These are phyloP conservation scores for Penicillium samsonianum DNA, from an alignment of 495 filamentous ascomycete genomes.

Conservation along the genomic window DNA sequence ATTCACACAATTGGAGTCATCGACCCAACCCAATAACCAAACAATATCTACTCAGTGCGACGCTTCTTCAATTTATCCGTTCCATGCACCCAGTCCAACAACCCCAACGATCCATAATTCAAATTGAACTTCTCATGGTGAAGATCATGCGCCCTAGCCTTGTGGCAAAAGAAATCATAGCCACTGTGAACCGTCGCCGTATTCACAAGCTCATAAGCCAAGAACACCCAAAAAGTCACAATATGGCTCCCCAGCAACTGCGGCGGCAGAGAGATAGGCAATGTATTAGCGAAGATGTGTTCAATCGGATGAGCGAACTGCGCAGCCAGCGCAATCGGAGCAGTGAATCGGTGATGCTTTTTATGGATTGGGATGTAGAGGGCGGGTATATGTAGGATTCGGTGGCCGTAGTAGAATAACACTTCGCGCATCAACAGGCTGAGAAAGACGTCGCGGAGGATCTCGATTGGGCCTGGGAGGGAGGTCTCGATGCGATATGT, in stretches of 20 bases:
- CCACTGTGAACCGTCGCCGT: conserved; percentile 57
- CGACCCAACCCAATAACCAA: neutral
- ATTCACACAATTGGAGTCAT: neutral
- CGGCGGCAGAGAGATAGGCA: conserved; percentile 56
- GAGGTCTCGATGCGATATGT: conserved; percentile 37
- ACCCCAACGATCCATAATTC: conserved; percentile 39
- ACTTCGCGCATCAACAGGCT: conserved; percentile 51
- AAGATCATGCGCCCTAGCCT: conserved; percentile 54
- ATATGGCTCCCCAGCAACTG: conserved; percentile 49
- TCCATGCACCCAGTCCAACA: conserved; percentile 42
- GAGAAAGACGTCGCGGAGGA: conserved; percentile 47
- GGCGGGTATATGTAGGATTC: conserved; percentile 51
- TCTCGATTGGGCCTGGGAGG: conserved; percentile 35
- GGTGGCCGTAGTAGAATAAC: conserved; percentile 59
- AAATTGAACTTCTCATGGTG: conserved; percentile 49
- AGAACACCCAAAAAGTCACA: conserved; percentile 53
- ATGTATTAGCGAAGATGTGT: conserved; percentile 54
- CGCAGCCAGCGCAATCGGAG: conserved; percentile 58
- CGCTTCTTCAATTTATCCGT: conserved; percentile 33
- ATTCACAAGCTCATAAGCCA: conserved; percentile 49
- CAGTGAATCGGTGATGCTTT: conserved; percentile 58
- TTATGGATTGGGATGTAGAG: conserved; percentile 58
- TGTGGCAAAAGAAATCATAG: conserved; percentile 50
- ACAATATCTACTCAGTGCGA: conserved; percentile 16
- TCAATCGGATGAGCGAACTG: conserved; percentile 62